These are phyloP conservation scores for Biancaea sappan DNA, from an alignment of 306 rosid species.

Conservation along the genomic window DNA sequence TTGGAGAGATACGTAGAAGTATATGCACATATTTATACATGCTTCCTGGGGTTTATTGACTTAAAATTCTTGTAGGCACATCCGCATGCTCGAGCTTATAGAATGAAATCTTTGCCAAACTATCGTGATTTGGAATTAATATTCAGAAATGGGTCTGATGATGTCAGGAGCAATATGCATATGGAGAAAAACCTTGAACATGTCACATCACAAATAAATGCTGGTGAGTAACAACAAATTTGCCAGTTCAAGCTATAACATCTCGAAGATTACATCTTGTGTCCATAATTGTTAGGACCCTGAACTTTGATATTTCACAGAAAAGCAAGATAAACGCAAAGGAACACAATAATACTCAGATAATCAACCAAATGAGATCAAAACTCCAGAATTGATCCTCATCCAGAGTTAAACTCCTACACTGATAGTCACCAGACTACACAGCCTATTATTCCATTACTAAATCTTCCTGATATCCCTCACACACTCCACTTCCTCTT, in stretches of 20 bases:
- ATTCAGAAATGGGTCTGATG: conserved; percentile 50
- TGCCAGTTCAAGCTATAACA: conserved; percentile 8
- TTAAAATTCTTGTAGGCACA: conserved; percentile 49
- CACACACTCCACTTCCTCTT: too few relatives aligned
- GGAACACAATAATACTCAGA: too few relatives aligned
- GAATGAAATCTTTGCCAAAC: conserved; percentile 71
- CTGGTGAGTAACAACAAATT: conserved; percentile 49
- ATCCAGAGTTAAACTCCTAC: too few relatives aligned
- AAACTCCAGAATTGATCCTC: too few relatives aligned
- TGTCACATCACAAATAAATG: conserved; percentile 41
- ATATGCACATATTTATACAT: neutral
- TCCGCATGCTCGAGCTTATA: conserved; percentile 64
- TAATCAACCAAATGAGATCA: too few relatives aligned
- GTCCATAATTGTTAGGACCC: too few relatives aligned
- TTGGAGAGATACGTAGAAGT: conserved; percentile 29
- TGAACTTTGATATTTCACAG: too few relatives aligned
- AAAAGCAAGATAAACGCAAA: too few relatives aligned
- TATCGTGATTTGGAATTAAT: conserved; percentile 62
- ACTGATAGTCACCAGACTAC: too few relatives aligned
- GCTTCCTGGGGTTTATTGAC: conserved; percentile 24
- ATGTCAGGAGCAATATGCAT: conserved; percentile 43
- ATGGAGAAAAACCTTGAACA: conserved; percentile 47
- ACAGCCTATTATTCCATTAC: too few relatives aligned
- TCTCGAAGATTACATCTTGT: conserved; percentile 1
- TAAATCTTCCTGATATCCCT: too few relatives aligned